A percentile compares a stretch with the other conserved stretches of the same genome.
These are phyloP conservation scores for Dactylellina drechsleri DNA, from an alignment of 2,329 filamentous ascomycete genomes.

Conservation along the genomic window DNA sequence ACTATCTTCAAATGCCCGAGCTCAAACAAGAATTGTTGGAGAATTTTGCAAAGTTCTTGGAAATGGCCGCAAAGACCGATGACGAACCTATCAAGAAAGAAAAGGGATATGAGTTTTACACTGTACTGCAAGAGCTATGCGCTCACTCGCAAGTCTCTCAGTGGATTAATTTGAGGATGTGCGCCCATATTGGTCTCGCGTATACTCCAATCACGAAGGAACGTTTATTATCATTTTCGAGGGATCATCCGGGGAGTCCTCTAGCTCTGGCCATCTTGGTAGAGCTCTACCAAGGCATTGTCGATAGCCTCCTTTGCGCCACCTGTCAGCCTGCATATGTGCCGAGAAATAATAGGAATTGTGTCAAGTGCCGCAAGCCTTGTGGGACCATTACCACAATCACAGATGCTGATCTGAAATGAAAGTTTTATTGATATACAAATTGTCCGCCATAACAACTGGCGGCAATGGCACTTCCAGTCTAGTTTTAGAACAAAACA, in stretches of 20 bases:
- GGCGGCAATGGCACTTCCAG: too few species aligned
- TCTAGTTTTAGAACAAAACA: too few species aligned
- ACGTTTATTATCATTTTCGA: neutral
- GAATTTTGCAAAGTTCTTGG: neutral
- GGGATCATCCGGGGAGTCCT: neutral
- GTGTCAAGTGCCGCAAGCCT: too few species aligned
- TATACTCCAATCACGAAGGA: neutral
- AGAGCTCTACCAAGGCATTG: too few species aligned
- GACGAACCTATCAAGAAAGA: neutral
- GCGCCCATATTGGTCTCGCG: neutral
- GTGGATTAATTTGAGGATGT: neutral
- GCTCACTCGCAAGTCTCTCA: constrained; percentile 1
- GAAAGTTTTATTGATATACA: neutral
- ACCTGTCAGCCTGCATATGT: too few species aligned
- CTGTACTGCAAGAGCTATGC: neutral
- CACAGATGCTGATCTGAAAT: neutral
- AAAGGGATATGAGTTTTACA: neutral
- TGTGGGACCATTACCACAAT: too few species aligned
- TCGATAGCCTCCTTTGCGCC: too few species aligned
- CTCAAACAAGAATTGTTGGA: neutral
- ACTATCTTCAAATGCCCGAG: constrained; percentile 1
- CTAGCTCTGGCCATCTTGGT: too few species aligned
- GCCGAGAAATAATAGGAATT: too few species aligned
- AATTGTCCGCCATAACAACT: too few species aligned
- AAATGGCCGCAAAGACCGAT: neutral